Base-by-base conservation (phyloP, 345 rosid genomes). In the Corchorus olitorius region DNA sequence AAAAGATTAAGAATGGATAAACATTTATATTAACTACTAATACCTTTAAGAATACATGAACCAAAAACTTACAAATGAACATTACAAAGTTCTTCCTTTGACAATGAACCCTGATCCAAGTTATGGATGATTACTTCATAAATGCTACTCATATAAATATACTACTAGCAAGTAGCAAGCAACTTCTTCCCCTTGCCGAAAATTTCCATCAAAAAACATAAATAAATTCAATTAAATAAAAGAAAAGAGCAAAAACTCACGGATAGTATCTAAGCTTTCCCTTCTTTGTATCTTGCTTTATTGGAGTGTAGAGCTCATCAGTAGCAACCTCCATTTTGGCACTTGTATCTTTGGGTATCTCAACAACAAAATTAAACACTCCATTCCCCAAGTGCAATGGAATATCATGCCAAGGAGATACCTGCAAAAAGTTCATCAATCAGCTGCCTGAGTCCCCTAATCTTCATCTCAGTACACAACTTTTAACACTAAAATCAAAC, bases 241-340 rank as follows among this genome's bases (percentile, higher is more conserved):
- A 7, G 6, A 17, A 33, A 17, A 49, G 50, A 27, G 15, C 19
- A 74, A 20, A 64, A 70, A 81, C 94, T 78, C 83, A 88, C 92
- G 92, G 91, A 37, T 88, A 90, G 27, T 86, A 90, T 81, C 92
- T 75, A 52, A 86, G 87, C 46, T 88, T 90, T 19, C 94, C 94
- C 83, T 87, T 86, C 79, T 90, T 88, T 0, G 89, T 90, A 68
- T 88, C 75, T 62, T 56, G 65, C 50, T 72, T 72, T 17, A 72
- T 94, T 17, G 96, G 98, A 78, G 98, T 94, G 90, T 77, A 89
- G 22, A 81, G 84, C 86, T 94, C 98, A 59, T 93, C 95, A 15
- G 96, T 93, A 67, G 98, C 97, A 86, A 93, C 85, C 89, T 95
- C 99, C 97, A 95, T 95, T 83, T 93, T 93, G 0, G 97, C 96